Evolutionary conservation across 106 monocot species (phyloP), one percentile per base, ranked within the genome.

Genomic region (Triglochin maritima): DNA sequence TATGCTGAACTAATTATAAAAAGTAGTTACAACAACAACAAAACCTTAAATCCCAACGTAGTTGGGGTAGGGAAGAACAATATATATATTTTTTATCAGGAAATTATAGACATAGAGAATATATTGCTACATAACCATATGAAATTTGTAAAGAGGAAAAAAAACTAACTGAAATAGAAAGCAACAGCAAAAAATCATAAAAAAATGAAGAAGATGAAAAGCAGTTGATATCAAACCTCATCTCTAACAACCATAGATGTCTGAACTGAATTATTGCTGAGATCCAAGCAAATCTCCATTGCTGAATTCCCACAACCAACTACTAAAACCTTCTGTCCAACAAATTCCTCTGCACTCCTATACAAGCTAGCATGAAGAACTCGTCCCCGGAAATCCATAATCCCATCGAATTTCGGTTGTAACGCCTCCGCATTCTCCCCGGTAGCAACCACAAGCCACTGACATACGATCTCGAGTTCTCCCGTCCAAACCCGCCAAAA

Each of bases 281-380:
- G 71, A 10, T 71, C 71, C 71, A 71, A 71, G 49, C 71, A 71
- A 3, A 71, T 49, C 59, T 71, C 71, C 71, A 71, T 71, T 47
- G 42, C 71, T 2, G 71, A 71, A 46, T 71, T 71, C 41, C 71
- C 71, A 47, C 71, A 71, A 3, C 71, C 71, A 29, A 71, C 71
- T 47, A 71, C 71, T 29, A 71, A 48, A 11, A 71, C 71, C 47
- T 14, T 60, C 60, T 60, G 47, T 14, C 71, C 71, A 4, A 17
- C 3, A 29, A 60, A 71, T 0, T 71, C 59, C 14, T 49, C 42
- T 15, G 42, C 59, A 57, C 17, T 71, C 71, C 13, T 60, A 49
- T 71, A 71, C 49, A 17, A 17, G 29, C 60, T 71, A 46, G 71
- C 49, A 50, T 71, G 71, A 14, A 71, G 7, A 8, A 51, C 47